phyloP scores from a whole-genome alignment of 2,329 filamentous ascomycete species.

The Pestalotiopsis sp. region DNA sequence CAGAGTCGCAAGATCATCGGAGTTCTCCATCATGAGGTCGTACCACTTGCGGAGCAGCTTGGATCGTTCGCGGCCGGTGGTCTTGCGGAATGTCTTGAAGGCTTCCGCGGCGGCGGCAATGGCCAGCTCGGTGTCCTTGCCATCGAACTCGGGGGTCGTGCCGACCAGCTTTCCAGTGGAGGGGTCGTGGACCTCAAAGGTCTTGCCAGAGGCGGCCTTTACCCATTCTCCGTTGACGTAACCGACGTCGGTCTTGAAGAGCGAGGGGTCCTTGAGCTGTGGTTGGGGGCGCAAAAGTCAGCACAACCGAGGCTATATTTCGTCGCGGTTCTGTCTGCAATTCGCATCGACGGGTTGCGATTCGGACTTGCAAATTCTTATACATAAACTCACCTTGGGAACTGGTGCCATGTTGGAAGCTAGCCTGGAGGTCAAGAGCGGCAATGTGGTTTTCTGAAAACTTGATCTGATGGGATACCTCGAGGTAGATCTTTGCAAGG shows the following conservation, averaged over 20 bases:
- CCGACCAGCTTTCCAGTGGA: slow-evolving; percentile 81
- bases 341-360: not conserved
- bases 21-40: slow-evolving; percentile 76
- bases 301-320: not conserved
- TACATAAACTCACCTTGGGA: slow-evolving; percentile 18
- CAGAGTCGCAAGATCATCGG: slow-evolving; percentile 78
- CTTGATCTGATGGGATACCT: slow-evolving; percentile 27
- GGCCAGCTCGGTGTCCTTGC: slow-evolving; percentile 76
- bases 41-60: slow-evolving; percentile 81
- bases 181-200: slow-evolving; percentile 87
- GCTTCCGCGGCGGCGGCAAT: slow-evolving; percentile 83
- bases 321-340: not conserved
- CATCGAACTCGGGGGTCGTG: slow-evolving; percentile 81
- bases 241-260: slow-evolving; percentile 80
- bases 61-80: slow-evolving; percentile 74
- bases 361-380: not conserved
- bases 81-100: slow-evolving; percentile 70
- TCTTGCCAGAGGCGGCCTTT: slow-evolving; percentile 81
- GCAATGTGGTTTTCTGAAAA: slow-evolving; percentile 32
- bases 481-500: slow-evolving; percentile 27
- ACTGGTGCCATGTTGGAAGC: slow-evolving; percentile 31
- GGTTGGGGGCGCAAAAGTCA: slow-evolving; percentile 10
- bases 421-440: slow-evolving; percentile 29
- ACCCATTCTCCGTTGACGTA: slow-evolving; percentile 97
- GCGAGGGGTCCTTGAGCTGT: slow-evolving; percentile 75